These are phyloP conservation scores for Solanum raphanifolium DNA, from an alignment of 257 asterid species.

Conservation along the genomic window DNA sequence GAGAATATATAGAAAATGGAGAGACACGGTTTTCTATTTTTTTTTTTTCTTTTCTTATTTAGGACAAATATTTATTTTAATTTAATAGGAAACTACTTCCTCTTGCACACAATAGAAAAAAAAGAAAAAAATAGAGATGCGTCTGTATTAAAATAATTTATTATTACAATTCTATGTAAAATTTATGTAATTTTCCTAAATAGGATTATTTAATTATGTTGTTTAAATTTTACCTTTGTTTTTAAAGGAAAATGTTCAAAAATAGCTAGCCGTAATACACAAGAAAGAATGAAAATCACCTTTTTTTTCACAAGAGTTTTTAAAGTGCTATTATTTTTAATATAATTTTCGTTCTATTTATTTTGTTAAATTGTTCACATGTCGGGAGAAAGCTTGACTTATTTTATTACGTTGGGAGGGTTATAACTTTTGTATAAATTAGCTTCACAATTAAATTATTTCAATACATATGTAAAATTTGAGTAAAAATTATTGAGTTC, in stretches of 20 bases:
- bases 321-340: background rate
- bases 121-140: background rate
- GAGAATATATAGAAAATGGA: constrained; percentile 30
- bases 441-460: no score
- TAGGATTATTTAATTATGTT: background rate
- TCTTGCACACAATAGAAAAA: background rate
- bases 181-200: background rate
- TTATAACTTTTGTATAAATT: background rate
- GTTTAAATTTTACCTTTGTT: background rate
- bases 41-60: background rate
- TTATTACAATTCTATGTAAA: background rate
- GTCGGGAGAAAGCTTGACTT: no score
- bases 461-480: background rate
- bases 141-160: background rate
- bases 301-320: background rate
- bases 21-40: background rate
- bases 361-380: background rate
- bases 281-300: background rate
- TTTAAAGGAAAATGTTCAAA: background rate
- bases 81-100: background rate
- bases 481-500: no score
- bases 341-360: background rate
- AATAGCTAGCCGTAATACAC: background rate
- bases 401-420: background rate
- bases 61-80: background rate